Evolutionary conservation across 2,329 filamentous ascomycete genomes (phyloP).

Genomic region (Epichloe coenophiala): DNA sequence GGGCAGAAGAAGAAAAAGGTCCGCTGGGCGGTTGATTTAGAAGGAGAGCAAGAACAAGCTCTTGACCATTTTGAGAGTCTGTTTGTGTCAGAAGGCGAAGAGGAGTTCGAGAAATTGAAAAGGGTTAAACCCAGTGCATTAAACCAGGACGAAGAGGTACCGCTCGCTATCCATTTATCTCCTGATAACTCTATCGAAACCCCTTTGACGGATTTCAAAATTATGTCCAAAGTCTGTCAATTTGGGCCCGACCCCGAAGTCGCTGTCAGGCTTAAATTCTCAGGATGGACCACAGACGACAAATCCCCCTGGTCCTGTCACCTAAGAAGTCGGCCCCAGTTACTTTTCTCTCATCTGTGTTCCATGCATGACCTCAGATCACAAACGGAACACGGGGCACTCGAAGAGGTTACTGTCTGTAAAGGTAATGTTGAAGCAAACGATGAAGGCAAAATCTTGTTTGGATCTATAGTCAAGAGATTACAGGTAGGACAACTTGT

Average conservation of each 20-base stretch:
- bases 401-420: conserved; percentile 6
- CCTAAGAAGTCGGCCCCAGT: conserved; percentile 11
- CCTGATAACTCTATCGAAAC: not conserved
- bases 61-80: conserved; percentile 1
- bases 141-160: not conserved
- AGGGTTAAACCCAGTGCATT: not conserved
- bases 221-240: conserved; percentile 5
- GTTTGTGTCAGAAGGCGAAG: conserved; percentile 3
- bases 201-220: not conserved
- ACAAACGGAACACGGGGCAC: conserved; percentile 1
- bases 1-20: conserved; percentile 1
- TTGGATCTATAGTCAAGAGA: conserved; percentile 19
- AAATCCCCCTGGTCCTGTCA: conserved; percentile 13
- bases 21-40: conserved; percentile 3
- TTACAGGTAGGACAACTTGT: conserved; percentile 24
- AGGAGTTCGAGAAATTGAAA: not conserved
- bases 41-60: not conserved
- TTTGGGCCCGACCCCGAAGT: conserved; percentile 5
- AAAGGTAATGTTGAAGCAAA: conserved; percentile 10
- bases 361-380: conserved; percentile 18
- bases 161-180: not conserved
- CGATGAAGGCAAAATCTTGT: conserved; percentile 1
- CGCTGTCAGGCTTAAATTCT: conserved; percentile 6
- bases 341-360: conserved; percentile 23
- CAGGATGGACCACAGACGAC: conserved; percentile 7